These are phyloP conservation scores for Westerdykella aurantiaca DNA, from an alignment of 2,329 filamentous ascomycete species.

Conservation along the genomic window DNA sequence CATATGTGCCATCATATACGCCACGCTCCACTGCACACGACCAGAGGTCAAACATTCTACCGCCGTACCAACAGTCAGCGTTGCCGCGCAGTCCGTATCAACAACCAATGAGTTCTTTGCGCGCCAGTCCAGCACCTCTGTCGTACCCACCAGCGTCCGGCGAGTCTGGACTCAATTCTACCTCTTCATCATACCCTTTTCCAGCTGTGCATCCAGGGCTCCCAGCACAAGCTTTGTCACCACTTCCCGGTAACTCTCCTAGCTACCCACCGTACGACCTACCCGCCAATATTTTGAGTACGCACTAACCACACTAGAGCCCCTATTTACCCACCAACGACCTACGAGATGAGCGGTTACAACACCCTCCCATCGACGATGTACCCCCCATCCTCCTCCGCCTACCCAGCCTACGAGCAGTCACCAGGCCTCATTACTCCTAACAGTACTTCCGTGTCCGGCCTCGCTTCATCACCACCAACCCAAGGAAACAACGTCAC, in stretches of 20 bases:
- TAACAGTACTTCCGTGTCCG: conserved; percentile 14
- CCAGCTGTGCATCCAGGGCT: conserved; percentile 26
- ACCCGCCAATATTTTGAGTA: neutral
- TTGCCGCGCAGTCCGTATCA: conserved; percentile 31
- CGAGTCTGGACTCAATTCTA: conserved; percentile 20
- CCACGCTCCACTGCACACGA: conserved; percentile 18
- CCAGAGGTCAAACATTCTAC: conserved; percentile 22
- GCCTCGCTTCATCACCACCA: conserved; percentile 24
- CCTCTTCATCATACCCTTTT: conserved; percentile 27
- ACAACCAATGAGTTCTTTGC: conserved; percentile 23
- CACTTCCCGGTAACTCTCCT: conserved; percentile 23
- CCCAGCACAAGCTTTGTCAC: conserved; percentile 15
- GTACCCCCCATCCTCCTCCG: conserved; percentile 31
- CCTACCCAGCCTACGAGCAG: conserved; percentile 31
- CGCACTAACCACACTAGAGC: conserved; percentile 19
- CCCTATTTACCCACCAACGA: conserved; percentile 29
- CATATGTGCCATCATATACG: neutral
- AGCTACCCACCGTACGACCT: conserved; percentile 29
- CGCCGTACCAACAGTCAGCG: conserved; percentile 28
- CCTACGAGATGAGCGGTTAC: conserved; percentile 31
- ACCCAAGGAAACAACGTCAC: conserved; percentile 22
- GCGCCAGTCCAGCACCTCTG: conserved; percentile 23
- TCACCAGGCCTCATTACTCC: conserved; percentile 18
- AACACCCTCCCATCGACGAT: conserved; percentile 31
- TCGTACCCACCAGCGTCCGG: conserved; percentile 15